Evolutionary conservation across 805 yeast species (phyloP).

Genomic region (Kurtzmaniella fragi): DNA sequence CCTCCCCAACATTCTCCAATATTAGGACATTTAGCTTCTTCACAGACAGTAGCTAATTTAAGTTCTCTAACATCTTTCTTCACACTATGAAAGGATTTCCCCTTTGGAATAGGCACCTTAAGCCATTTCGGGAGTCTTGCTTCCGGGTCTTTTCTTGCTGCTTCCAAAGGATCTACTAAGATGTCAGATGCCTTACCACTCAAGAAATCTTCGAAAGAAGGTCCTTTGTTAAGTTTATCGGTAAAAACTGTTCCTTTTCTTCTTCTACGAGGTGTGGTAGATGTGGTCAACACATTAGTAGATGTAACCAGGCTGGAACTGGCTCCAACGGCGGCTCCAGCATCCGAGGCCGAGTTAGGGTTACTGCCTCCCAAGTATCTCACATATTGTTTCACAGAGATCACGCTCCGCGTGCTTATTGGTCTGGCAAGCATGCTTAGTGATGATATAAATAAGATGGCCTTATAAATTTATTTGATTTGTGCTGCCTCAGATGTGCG

Average conservation of each 20-base stretch:
- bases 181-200: slow-evolving; percentile 70
- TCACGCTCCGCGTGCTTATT: no score
- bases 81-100: slow-evolving; percentile 72
- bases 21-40: slow-evolving; percentile 98
- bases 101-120: slow-evolving; percentile 95
- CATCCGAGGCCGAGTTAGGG: background rate
- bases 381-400: no score
- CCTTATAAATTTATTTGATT: no score
- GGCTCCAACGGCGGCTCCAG: background rate
- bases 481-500: no score
- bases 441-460: no score
- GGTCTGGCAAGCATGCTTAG: no score
- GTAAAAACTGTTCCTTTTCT: slow-evolving; percentile 58
- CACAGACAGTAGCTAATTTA: slow-evolving; percentile 92
- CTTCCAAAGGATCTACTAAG: slow-evolving; percentile 70
- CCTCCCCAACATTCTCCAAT: slow-evolving; percentile 99
- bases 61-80: slow-evolving; percentile 85
- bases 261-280: slow-evolving; percentile 24
- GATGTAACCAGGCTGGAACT: background rate
- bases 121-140: slow-evolving; percentile 88
- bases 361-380: background rate
- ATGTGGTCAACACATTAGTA: background rate
- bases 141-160: slow-evolving; percentile 62
- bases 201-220: slow-evolving; percentile 89
- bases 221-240: slow-evolving; percentile 75